Conservation (phyloP, 768 basidiomycete species). For the Boletus reticuloceps region DNA sequence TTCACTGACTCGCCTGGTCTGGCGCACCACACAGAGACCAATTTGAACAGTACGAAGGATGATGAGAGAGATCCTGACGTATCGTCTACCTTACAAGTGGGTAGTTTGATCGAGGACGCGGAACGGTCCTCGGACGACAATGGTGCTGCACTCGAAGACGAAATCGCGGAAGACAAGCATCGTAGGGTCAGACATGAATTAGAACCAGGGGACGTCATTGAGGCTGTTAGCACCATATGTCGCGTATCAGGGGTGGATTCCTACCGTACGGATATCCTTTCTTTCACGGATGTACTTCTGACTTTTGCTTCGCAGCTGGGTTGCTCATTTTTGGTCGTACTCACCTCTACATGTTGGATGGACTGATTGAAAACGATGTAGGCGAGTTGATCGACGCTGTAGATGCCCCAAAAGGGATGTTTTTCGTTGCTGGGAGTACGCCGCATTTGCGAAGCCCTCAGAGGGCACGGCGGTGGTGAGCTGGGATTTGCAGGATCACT, state of each 20-base stretch:
- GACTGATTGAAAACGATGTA: constrained; percentile 79
- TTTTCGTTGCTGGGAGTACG: constrained; percentile 83
- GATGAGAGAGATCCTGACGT: constrained; percentile 40
- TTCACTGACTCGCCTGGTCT: constrained; percentile 44
- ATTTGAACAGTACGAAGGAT: constrained; percentile 34
- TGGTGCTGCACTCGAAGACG: constrained; percentile 58
- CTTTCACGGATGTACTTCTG: neutral
- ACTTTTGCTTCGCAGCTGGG: constrained; percentile 48
- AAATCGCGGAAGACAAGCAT: constrained; percentile 85
- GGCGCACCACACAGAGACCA: constrained; percentile 20
- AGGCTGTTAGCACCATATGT: constrained; percentile 82
- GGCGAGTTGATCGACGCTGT: constrained; percentile 87
- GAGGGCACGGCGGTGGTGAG: constrained; percentile 79
- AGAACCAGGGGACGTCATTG: constrained; percentile 87
- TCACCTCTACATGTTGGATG: constrained; percentile 89
- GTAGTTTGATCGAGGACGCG: constrained; percentile 11
- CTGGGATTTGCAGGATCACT: neutral
- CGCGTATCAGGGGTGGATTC: constrained; percentile 90
- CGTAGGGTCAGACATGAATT: constrained; percentile 82
- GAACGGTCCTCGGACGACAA: constrained; percentile 16
- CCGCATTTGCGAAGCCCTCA: constrained; percentile 79
- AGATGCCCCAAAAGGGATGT: constrained; percentile 77
- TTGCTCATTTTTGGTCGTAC: constrained; percentile 82
- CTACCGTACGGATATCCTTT: constrained; percentile 57
- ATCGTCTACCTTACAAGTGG: constrained; percentile 41